Base-by-base conservation (phyloP, 2,329 filamentous ascomycete species). In the Xenoacremonium recifei region DNA sequence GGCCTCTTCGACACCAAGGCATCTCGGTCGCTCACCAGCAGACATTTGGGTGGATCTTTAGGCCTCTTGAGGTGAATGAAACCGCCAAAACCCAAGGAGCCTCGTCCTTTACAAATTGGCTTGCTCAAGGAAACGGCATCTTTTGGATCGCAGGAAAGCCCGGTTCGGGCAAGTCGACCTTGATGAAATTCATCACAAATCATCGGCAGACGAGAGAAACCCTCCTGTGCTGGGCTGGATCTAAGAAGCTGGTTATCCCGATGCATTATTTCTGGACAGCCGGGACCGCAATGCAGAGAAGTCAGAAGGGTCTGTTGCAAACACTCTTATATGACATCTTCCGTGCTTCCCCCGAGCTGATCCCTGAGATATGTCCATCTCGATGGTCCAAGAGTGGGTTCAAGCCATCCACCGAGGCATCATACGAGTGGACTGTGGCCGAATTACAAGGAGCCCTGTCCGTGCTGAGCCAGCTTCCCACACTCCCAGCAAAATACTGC, bases 321-420 rank as follows among this genome's bases (percentile, higher is more conserved):
- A 44, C 50, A 2, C 37, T 57, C 1, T 19, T 48, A 10, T 35
- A 38, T n/a, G 36, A 47, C 16, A 52, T 54, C 5, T 18, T 47
- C 5, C 20, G 19, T 15, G 39, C 41, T 16, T 33, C 35, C 10
- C 42, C 42, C 11, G 21, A 37, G 3, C 15, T 45, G 2, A 41
- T 44, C 4, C 21, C 9, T 4, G 13, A 36, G 19, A 17, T 37
- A n/a, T 31, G 31, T 18, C 21, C 29, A n/a, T 5, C 31, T 34
- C 39, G 44, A 11, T 19, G 38, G 39, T 27, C 15, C 21, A 0
- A n/a, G n/a, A n/a, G n/a, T n/a, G n/a, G n/a, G n/a, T n/a, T n/a
- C n/a, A n/a, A n/a, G n/a, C n/a, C n/a, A n/a, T n/a, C n/a, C n/a
- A n/a, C n/a, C n/a, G n/a, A n/a, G n/a, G n/a, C n/a, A n/a, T n/a